These are phyloP conservation scores for Amanita molliuscula DNA, from an alignment of 768 basidiomycete genomes.

Conservation along the genomic window DNA sequence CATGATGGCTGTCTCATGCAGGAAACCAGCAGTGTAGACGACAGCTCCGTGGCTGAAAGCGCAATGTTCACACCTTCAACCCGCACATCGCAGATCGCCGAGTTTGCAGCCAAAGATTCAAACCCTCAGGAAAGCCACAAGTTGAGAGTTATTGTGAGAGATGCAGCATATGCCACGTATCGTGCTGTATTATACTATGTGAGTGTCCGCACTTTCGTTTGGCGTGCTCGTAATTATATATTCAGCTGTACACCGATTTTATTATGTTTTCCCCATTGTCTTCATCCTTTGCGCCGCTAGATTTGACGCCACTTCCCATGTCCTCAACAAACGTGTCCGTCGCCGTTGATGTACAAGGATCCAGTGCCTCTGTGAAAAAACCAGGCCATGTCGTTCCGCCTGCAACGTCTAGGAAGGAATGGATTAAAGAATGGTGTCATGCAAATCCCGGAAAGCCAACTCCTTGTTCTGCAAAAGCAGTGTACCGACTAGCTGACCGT, in stretches of 20 bases:
- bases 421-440: conserved; percentile 63
- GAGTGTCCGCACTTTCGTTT: conserved; percentile 12
- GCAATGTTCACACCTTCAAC: not conserved
- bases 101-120: not conserved
- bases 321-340: conserved; percentile 15
- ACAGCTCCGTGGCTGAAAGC: not conserved
- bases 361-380: conserved; percentile 13
- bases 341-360: conserved; percentile 20
- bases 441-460: conserved; percentile 50
- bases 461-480: conserved; percentile 77
- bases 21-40: not conserved
- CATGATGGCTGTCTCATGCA: not conserved
- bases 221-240: not conserved
- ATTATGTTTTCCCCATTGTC: conserved; percentile 80
- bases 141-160: conserved; percentile 33
- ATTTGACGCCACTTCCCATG: conserved; percentile 17
- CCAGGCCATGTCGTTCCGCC: conserved; percentile 12
- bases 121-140: conserved; percentile 1
- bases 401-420: conserved; percentile 37
- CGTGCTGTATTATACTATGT: conserved; percentile 65
- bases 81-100: not conserved
- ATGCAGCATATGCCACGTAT: conserved; percentile 38
- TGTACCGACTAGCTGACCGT: conserved; percentile 80
- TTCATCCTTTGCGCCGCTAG: conserved; percentile 43
- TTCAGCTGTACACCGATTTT: conserved; percentile 74